phyloP scores from a whole-genome alignment of 1,284 basidiomycete genomes.

The Boletus sp. region DNA sequence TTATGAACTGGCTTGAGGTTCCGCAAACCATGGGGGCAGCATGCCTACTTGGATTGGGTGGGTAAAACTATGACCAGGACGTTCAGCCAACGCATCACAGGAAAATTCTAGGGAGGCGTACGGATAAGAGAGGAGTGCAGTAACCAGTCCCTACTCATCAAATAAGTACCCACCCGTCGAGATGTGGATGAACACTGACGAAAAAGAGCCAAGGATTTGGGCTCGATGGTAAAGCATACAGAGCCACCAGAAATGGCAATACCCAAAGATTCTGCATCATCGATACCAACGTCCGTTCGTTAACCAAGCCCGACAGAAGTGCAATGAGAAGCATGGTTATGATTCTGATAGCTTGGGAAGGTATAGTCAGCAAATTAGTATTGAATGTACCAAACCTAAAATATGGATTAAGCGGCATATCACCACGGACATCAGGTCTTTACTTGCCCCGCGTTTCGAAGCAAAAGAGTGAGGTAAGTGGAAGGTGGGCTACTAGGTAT shows the following conservation, averaged over 20 bases:
- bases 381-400: slow-evolving; percentile 55
- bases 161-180: neutral
- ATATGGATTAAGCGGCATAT: neutral
- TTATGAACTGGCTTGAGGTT: slow-evolving; percentile 1
- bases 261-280: slow-evolving; percentile 50
- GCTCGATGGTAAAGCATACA: slow-evolving; percentile 14
- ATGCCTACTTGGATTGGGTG: slow-evolving; percentile 36
- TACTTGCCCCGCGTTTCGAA: slow-evolving; percentile 50
- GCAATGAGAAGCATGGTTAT: slow-evolving; percentile 44
- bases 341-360: slow-evolving; percentile 42
- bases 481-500: slow-evolving; percentile 49
- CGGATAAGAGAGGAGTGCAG: slow-evolving; percentile 19
- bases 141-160: slow-evolving; percentile 9
- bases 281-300: slow-evolving; percentile 45
- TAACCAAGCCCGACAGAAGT: slow-evolving; percentile 41
- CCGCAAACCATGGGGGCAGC: too few species aligned
- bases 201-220: slow-evolving; percentile 16
- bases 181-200: slow-evolving; percentile 15
- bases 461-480: slow-evolving; percentile 59
- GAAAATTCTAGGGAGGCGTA: neutral
- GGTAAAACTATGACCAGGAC: slow-evolving; percentile 20
- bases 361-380: slow-evolving; percentile 60
- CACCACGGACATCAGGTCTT: neutral
- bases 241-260: slow-evolving; percentile 25
- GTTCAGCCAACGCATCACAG: slow-evolving; percentile 10